Evolutionary conservation across 2,329 filamentous ascomycete species (phyloP), one percentile per base, ranked within the genome.

Genomic region (Colletotrichum tabaci): DNA sequence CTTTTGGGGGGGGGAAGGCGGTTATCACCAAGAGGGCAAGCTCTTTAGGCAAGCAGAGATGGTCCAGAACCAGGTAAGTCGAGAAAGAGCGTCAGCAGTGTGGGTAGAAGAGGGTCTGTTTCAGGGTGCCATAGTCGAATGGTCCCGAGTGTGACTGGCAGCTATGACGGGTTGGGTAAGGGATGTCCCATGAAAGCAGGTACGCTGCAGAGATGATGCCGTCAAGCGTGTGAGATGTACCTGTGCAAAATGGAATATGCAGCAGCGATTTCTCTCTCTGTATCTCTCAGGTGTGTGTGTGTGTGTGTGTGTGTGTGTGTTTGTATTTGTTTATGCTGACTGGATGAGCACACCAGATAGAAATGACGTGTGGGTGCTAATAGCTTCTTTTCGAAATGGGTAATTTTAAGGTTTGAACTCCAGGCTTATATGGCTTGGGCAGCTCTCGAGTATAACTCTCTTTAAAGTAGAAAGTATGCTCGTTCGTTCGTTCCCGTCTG

Each of bases 111-210:
- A 10, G 64, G 61, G 52, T 21, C 57, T 58, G 68, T 71, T 68
- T 71, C 68, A 71, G 68, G 35, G 52, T 53, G 23, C 30, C 30
- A 62, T 46, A 15, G 21, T 53, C 15, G 38, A 71, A 68, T 63
- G 50, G 52, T 71, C 61, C 58, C 35, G 67, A 63, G 58, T 67
- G 58, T 66, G 8, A 38, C 35, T 38, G 58, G 58, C 46, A 71
- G 68, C 64, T 68, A 67, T 71, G 68, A 67, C 58, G 58, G 50
- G 64, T 52, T 67, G 38, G 57, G 30, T 40, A 46, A 67, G 58
- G 68, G 64, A 63, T 68, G 58, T 26, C 62, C 68, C 68, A 62
- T 63, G 64, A 30, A 62, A 61, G 8, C 35, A 71, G 42, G 56
- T 40, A 61, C 50, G 40, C 46, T 64, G 30, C 66, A 50, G 18